phyloP scores from a whole-genome alignment of 768 basidiomycete species.

The Xerocomellus chrysenteron region DNA sequence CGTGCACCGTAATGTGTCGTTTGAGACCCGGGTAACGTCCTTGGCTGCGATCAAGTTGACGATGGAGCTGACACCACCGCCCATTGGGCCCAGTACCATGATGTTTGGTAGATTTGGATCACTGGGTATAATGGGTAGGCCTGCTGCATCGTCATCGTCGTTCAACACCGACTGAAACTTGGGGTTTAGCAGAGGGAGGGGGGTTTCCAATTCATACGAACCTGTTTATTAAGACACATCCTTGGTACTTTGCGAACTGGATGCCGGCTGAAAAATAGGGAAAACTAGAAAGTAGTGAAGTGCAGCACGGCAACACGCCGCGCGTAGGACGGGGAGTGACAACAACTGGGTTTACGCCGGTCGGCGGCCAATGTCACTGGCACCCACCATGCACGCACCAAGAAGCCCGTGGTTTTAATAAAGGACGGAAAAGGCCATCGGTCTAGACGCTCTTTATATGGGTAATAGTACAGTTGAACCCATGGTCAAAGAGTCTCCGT shows the following conservation, averaged over 20 bases:
- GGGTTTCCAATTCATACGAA: slow-evolving; percentile 4
- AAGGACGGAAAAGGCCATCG: not conserved
- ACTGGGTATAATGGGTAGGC: not conserved
- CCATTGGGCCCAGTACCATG: slow-evolving; percentile 26
- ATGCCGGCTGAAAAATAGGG: not conserved
- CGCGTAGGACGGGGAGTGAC: not conserved
- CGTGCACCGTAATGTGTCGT: slow-evolving; percentile 19
- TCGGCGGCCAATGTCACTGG: no score
- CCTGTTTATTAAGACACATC: slow-evolving; percentile 21
- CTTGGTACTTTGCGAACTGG: not conserved
- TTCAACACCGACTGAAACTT: slow-evolving; percentile 2
- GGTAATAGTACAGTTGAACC: no score
- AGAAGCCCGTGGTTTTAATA: slow-evolving; percentile 8
- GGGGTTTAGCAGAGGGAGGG: not conserved
- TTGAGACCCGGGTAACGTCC: slow-evolving; percentile 19
- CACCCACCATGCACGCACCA: slow-evolving; percentile 13
- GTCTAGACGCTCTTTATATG: not conserved
- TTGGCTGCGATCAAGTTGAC: slow-evolving; percentile 31
- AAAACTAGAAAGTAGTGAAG: not conserved
- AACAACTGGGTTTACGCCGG: not conserved
- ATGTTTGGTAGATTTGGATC: slow-evolving; percentile 18
- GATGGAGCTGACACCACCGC: slow-evolving; percentile 29
- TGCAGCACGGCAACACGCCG: not conserved
- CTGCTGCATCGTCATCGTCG: not conserved
- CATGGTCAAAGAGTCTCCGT: not conserved